phyloP scores from a whole-genome alignment of 2,329 filamentous ascomycete species.

The Fusarium praegraminearum region DNA sequence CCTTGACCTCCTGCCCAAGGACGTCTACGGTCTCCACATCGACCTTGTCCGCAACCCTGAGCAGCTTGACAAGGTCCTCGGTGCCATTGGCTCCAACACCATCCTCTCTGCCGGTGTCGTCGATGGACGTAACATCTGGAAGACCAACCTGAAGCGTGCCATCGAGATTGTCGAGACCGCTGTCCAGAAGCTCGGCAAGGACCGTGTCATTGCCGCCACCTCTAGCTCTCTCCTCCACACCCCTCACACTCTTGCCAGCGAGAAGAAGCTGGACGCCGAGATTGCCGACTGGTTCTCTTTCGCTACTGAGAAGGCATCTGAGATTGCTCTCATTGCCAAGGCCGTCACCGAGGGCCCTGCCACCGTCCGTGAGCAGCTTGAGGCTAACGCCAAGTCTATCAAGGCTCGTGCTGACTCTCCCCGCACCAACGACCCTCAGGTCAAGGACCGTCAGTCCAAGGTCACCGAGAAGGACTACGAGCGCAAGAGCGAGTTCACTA shows the following conservation, averaged over 20 bases:
- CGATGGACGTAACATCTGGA: slow-evolving; percentile 99
- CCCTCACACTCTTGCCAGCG: slow-evolving; percentile 95
- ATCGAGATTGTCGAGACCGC: slow-evolving; percentile 92
- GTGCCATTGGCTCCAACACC: slow-evolving; percentile 87
- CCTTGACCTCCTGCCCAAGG: slow-evolving; percentile 86
- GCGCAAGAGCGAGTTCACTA: slow-evolving; percentile 89
- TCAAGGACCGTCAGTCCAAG: slow-evolving; percentile 95
- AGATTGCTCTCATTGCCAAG: slow-evolving; percentile 95
- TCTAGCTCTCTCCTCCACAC: slow-evolving; percentile 98
- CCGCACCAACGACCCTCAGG: slow-evolving; percentile 95
- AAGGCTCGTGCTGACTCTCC: slow-evolving; percentile 90
- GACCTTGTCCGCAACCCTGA: slow-evolving; percentile 98
- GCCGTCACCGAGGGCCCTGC: slow-evolving; percentile 93
- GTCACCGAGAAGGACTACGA: slow-evolving; percentile 88
- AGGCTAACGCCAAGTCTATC: slow-evolving; percentile 96
- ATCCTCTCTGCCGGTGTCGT: slow-evolving; percentile 95
- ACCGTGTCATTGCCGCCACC: slow-evolving; percentile 95
- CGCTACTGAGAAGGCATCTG: slow-evolving; percentile 91
- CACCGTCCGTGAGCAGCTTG: slow-evolving; percentile 86
- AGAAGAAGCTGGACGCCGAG: slow-evolving; percentile 97
- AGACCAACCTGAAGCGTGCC: slow-evolving; percentile 97
- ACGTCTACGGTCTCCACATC: slow-evolving; percentile 87
- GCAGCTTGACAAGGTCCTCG: slow-evolving; percentile 89
- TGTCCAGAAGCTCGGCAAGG: slow-evolving; percentile 94
- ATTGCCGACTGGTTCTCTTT: slow-evolving; percentile 99